Percentiles rank a stretch among this genome's conserved stretches.
These are phyloP conservation scores for Fusarium domesticum DNA, from an alignment of 2,329 filamentous ascomycete species.

Conservation along the genomic window DNA sequence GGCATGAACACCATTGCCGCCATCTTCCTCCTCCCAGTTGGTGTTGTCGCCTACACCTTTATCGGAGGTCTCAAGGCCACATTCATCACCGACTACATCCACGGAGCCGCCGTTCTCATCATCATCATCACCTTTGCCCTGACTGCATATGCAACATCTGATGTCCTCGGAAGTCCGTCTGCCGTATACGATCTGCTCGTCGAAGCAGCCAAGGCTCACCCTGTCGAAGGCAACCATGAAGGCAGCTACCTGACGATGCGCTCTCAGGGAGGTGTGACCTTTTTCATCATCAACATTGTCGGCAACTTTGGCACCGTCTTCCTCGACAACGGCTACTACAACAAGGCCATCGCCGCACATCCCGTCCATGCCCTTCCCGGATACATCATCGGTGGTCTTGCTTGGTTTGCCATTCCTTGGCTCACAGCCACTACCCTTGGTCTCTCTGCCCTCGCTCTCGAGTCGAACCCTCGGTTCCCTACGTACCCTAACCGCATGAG, in stretches of 20 bases:
- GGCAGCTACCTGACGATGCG: conserved; percentile 87
- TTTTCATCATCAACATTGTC: conserved; percentile 84
- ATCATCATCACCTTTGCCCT: conserved; percentile 84
- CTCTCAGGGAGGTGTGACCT: conserved; percentile 67
- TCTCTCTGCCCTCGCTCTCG: conserved; percentile 73
- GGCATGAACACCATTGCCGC: conserved; percentile 65
- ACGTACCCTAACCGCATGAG: conserved; percentile 71
- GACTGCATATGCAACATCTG: conserved; percentile 72
- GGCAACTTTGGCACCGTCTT: conserved; percentile 84
- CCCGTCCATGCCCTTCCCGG: conserved; percentile 82
- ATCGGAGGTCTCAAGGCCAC: conserved; percentile 79
- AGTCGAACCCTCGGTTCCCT: conserved; percentile 69
- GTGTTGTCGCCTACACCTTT: conserved; percentile 71
- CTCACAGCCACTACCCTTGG: conserved; percentile 87
- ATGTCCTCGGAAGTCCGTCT: conserved; percentile 67
- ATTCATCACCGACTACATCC: conserved; percentile 79
- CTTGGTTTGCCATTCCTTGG: conserved; percentile 92
- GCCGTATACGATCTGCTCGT: conserved; percentile 75
- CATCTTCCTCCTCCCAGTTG: conserved; percentile 77
- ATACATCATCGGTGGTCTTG: conserved; percentile 82
- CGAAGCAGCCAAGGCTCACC: conserved; percentile 64
- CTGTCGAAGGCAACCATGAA: conserved; percentile 72
- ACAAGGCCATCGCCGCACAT: conserved; percentile 87
- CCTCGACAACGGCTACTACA: conserved; percentile 86
- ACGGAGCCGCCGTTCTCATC: conserved; percentile 75